A percentile compares a stretch with the other conserved stretches of the same genome.
Conservation (phyloP, 257 asterid genomes). For the Plantago major region DNA sequence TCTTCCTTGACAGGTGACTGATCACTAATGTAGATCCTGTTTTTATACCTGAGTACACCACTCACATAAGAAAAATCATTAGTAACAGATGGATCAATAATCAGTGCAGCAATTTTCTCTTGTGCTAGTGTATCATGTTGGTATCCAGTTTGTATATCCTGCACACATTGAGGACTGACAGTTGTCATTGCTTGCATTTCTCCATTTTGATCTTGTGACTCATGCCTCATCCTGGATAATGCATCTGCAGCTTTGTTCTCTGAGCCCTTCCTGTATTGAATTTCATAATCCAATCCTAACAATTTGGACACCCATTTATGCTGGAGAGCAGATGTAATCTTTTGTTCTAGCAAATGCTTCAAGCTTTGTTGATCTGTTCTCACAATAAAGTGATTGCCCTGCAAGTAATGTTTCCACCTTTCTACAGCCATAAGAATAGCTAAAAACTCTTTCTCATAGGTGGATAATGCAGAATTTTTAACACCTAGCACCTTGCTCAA, state of each 20-base stretch:
- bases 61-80: background rate
- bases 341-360: background rate
- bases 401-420: background rate
- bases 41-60: background rate
- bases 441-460: background rate
- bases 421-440: background rate
- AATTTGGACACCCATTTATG: slow-evolving; percentile 7
- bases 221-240: background rate
- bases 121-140: background rate
- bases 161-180: background rate
- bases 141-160: background rate
- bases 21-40: background rate
- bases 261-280: background rate
- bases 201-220: too few relatives aligned
- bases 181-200: accelerated
- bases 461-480: background rate
- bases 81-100: too few relatives aligned
- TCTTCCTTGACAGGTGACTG: accelerated
- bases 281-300: background rate
- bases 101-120: too few relatives aligned
- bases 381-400: background rate
- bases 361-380: background rate
- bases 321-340: background rate
- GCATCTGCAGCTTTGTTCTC: slow-evolving; percentile 15
- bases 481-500: background rate